Conservation (phyloP, 108 stramenopile genomes). For the Nitzschia putrida region DNA sequence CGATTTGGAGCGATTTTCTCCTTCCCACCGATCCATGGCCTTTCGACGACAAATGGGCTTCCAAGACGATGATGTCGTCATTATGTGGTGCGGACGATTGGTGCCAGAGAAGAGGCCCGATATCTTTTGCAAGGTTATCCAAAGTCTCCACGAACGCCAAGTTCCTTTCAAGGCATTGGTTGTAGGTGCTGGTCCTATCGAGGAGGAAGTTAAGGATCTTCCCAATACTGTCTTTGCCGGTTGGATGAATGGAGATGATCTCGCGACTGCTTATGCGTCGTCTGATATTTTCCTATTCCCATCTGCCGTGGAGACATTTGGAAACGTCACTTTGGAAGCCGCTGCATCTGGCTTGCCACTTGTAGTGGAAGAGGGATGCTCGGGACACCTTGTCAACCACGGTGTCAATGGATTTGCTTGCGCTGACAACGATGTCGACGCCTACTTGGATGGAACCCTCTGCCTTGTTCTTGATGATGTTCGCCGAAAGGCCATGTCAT, state of each 20-base stretch:
- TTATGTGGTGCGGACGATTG: slow-evolving; percentile 67
- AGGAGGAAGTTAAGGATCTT: slow-evolving; percentile 43
- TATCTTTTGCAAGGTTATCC: slow-evolving; percentile 54
- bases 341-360: slow-evolving; percentile 83
- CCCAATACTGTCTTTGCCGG: slow-evolving; percentile 61
- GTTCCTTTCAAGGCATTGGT: slow-evolving; percentile 52
- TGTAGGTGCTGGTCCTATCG: slow-evolving; percentile 64
- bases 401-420: slow-evolving; percentile 60
- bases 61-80: slow-evolving; percentile 54
- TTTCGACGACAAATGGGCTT: slow-evolving; percentile 58
- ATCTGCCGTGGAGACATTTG: slow-evolving; percentile 81
- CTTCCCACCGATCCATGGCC: slow-evolving; percentile 42
- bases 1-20: slow-evolving; percentile 66
- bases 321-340: slow-evolving; percentile 84
- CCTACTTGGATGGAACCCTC: slow-evolving; percentile 47
- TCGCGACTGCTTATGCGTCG: slow-evolving; percentile 65
- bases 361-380: slow-evolving; percentile 72
- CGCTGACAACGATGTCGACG: slow-evolving; percentile 44
- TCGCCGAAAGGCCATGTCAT: slow-evolving; percentile 34
- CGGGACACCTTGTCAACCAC: slow-evolving; percentile 60
- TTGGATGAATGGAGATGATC: slow-evolving; percentile 63
- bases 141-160: slow-evolving; percentile 31
- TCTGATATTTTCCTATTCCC: slow-evolving; percentile 85
- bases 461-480: slow-evolving; percentile 40
- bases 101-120: slow-evolving; percentile 77